Evolutionary conservation across 2,329 filamentous ascomycete genomes (phyloP), one percentile per base, ranked within the genome.

Genomic region (Xenosphaeropsis pyriputrescens): DNA sequence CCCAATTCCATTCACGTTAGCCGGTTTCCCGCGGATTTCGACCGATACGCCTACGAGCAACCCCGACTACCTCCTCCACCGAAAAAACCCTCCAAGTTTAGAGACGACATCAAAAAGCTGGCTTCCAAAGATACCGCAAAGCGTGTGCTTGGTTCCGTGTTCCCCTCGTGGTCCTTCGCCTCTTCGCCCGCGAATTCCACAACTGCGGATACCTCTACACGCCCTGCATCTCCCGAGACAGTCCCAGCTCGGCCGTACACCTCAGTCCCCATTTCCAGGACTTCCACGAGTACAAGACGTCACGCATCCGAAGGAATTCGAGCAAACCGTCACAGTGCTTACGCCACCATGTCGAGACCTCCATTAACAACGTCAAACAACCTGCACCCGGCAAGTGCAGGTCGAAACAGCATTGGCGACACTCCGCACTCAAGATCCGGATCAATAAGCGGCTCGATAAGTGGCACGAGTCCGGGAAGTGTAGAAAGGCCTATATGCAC

Each of bases 401-500:
- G 30, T 32, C 30, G 30, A 32, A 32, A 7, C 30, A 32, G 16
- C 9, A 6, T 32, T 11, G 16, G 30, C 13, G 16, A 14, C 9
- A 17, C 8, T 13, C 30, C 30, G 13, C 30, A 15, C 7, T 17
- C 30, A 15, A 32, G 16, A 32, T 12, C 30, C 12, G 13, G 16
- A 6, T 32, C 18, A 11, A 26, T 26, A 26, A 26, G 22, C 22
- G 22, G 22, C 6, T 37, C 19, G 38, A 43, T 18, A 39, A 43
- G 32, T 36, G 31, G 8, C 9, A 36, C 36, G 35, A 18, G 30
- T 30, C 29, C 50, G 70, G 66, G 48, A 51, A 75, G 75, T 51
- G 63, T 57, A 39, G 58, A 56, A 30, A 57, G 86, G 58, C 83
- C 85, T 1, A 65, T 89, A n/a, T 82, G 81, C 11, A 75, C 78